Evolutionary conservation across 345 rosid species (phyloP).

Genomic region (Anastatica hierochuntica): DNA sequence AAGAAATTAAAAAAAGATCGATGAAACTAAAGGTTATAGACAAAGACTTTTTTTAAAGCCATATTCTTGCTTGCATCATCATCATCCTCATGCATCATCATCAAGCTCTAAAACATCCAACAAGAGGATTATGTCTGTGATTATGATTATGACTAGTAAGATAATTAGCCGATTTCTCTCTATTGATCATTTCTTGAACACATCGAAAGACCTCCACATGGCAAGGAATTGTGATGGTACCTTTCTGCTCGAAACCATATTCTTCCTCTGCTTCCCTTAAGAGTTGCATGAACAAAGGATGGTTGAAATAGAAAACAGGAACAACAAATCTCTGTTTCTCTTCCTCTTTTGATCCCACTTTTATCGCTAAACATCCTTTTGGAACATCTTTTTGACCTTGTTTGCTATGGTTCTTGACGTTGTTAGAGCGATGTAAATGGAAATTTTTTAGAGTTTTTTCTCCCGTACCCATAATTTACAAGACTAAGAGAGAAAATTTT

Average conservation of each 20-base stretch:
- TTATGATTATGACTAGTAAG: conserved; percentile 22
- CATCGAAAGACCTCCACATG: conserved; percentile 44
- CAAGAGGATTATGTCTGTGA: conserved; percentile 20
- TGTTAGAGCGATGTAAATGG: conserved; percentile 5
- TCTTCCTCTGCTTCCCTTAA: conserved; percentile 47
- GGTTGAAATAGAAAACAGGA: conserved; percentile 45
- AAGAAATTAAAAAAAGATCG: background rate
- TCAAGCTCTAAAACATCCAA: conserved; percentile 64
- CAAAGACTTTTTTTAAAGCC: background rate
- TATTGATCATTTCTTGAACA: conserved; percentile 42
- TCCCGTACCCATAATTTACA: conserved; percentile 12
- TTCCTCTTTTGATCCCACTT: conserved; percentile 40
- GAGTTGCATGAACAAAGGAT: conserved; percentile 51
- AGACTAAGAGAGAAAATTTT: background rate
- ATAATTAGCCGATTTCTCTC: conserved; percentile 40
- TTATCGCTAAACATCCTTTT: conserved; percentile 51
- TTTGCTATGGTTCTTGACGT: conserved; percentile 8
- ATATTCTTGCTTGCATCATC: conserved; percentile 10
- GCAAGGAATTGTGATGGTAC: conserved; percentile 53
- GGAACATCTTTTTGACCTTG: conserved; percentile 36
- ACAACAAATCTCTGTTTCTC: conserved; percentile 42
- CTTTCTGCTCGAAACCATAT: conserved; percentile 57
- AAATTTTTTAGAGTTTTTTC: conserved; percentile 15
- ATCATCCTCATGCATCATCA: background rate
- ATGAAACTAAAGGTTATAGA: background rate